Base-by-base conservation (phyloP, 2,329 filamentous ascomycete species). In the Macrophomina phaseolina region DNA sequence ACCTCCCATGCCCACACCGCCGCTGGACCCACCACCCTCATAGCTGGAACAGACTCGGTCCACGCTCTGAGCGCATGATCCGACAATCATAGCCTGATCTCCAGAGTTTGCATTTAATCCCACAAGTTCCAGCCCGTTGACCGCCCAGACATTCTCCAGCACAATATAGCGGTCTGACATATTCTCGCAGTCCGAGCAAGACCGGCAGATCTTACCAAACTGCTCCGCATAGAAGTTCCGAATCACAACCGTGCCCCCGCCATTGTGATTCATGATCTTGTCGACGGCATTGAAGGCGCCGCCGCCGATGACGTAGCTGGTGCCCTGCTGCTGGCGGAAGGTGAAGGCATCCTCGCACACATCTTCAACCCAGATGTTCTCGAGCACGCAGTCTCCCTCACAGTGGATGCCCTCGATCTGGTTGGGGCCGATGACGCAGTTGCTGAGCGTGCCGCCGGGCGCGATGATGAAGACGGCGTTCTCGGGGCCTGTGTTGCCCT, bases 381-480 rank as follows among this genome's bases (percentile, higher is more conserved):
- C 78, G 30, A 83, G 72, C 8, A 78, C 82, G 72, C 83, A 85
- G 14, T 79, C 75, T 40, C 82, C 83, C 65, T 80, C 73, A 74
- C 84, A 85, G 75, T 85, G 83, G 30, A 85, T 80, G 60, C 81
- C 82, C 71, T 84, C 82, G 30, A 81, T 75, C 68, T 83, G 78
- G 60, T 79, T 78, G 28, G 76, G 73, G 7, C 82, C 82, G 63
- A 84, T 83, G 71, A 84, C 83, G 71, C 81, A 81, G 69, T 84
- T 84, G 68, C 77, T 79, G 42, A 84, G 73, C 30, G 79, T 80
- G n/a, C 79, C 82, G 18, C 64, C 64, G n/a, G 40, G n/a, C 16
- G 46, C 46, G n/a, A 49, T 23, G 46, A 45, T 14, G 42, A 45
- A 45, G 42, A 45, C 42, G 42, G 42, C 42, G 42, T 45, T 45